Conservation (phyloP, 2,329 filamentous ascomycete species). For the Calonectria leucothoes region DNA sequence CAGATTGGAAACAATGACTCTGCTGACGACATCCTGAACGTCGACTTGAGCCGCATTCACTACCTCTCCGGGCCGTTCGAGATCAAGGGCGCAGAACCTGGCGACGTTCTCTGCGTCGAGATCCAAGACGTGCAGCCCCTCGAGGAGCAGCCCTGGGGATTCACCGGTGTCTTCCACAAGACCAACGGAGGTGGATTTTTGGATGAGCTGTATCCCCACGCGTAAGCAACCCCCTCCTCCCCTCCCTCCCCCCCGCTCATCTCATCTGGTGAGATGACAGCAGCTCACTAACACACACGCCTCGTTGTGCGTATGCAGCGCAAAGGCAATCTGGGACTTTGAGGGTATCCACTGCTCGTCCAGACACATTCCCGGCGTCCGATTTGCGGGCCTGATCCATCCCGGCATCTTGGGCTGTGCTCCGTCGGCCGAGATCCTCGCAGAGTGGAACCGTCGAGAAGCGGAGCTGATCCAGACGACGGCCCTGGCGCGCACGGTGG, state of each 20-base stretch:
- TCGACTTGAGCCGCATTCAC: conserved; percentile 86
- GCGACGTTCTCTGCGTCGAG: conserved; percentile 86
- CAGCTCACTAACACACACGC: background rate
- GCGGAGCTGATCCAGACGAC: conserved; percentile 79
- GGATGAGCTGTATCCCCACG: conserved; percentile 86
- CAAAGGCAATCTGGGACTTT: conserved; percentile 71
- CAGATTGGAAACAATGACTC: conserved; percentile 91
- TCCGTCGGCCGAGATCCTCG: conserved; percentile 81
- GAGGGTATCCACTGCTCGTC: conserved; percentile 78
- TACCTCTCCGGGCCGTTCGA: conserved; percentile 93
- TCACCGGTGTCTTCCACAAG: conserved; percentile 84
- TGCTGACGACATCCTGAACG: conserved; percentile 87
- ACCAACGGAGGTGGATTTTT: conserved; percentile 90
- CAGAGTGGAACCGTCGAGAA: conserved; percentile 87
- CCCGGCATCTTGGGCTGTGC: conserved; percentile 93
- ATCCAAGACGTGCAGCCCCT: conserved; percentile 95
- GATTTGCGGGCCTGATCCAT: conserved; percentile 90
- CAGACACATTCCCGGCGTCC: conserved; percentile 87
- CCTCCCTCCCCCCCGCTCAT: background rate
- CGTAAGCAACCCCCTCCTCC: conserved; percentile 61
- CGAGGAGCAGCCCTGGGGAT: conserved; percentile 88
- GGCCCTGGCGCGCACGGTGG: conserved; percentile 77
- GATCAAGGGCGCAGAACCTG: conserved; percentile 84
- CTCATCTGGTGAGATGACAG: too few species aligned
- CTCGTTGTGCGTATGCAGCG: conserved; percentile 45